Evolutionary conservation across 805 yeast species (phyloP).

Genomic region (Candida caryicola): DNA sequence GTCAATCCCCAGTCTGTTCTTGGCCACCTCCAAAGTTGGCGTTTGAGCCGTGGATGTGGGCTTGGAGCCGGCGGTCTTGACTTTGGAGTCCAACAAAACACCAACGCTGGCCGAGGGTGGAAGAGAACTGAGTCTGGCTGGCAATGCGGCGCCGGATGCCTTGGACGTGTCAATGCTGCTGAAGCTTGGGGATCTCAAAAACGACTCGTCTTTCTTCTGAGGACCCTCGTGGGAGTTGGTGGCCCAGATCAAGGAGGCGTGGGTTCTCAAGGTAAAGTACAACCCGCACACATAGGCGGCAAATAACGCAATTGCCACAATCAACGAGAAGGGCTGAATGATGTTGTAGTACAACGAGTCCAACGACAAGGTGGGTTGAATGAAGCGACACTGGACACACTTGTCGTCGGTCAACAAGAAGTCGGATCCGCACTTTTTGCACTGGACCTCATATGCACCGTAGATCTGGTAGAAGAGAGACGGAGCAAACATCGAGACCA

Average conservation of each 20-base stretch:
- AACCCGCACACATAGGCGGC: slow-evolving; percentile 85
- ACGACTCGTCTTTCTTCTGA: slow-evolving; percentile 21
- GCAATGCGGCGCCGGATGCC: slow-evolving; percentile 8
- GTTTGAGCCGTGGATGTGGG: slow-evolving; percentile 12
- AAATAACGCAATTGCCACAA: slow-evolving; percentile 78
- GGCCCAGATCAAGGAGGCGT: slow-evolving; percentile 95
- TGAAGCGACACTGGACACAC: slow-evolving; percentile 72
- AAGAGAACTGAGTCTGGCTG: slow-evolving; percentile 7
- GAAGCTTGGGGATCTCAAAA: slow-evolving; percentile 38
- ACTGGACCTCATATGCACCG: slow-evolving; percentile 78
- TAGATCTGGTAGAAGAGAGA: slow-evolving; percentile 85
- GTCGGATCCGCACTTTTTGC: slow-evolving; percentile 49
- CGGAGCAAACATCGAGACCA: slow-evolving; percentile 89
- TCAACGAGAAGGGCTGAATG: slow-evolving; percentile 77
- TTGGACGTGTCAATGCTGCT: slow-evolving; percentile 25
- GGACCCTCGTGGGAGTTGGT: slow-evolving; percentile 38
- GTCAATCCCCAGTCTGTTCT: slow-evolving; percentile 10
- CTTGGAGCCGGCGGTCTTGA: slow-evolving; percentile 5
- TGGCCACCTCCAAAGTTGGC: slow-evolving; percentile 17
- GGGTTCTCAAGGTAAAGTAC: slow-evolving; percentile 91
- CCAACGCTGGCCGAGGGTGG: slow-evolving; percentile 15
- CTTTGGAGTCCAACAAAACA: slow-evolving; percentile 1
- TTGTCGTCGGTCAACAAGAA: slow-evolving; percentile 21
- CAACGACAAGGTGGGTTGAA: slow-evolving; percentile 70
- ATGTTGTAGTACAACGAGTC: slow-evolving; percentile 64